A percentile compares a stretch with the other conserved stretches of the same genome.
Conservation (phyloP, 208 protist genomes). For the Naegleria lovaniensis region DNA sequence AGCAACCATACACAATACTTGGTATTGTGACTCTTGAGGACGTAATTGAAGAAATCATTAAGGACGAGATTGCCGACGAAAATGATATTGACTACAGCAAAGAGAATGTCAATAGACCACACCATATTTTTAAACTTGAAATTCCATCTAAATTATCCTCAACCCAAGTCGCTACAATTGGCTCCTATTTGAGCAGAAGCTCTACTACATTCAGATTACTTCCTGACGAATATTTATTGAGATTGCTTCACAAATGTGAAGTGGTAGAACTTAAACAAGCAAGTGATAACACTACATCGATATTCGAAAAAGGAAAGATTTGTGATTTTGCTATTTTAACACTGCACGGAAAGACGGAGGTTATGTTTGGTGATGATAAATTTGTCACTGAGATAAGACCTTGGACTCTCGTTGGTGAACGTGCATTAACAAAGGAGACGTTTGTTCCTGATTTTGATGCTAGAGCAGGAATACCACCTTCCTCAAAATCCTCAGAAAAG, state of each 20-base stretch:
- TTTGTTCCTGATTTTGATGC: constrained; percentile 11
- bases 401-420: constrained; percentile 6
- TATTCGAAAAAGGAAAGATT: neutral
- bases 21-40: constrained; percentile 93
- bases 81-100: constrained; percentile 56
- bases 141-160: neutral
- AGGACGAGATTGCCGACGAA: constrained; percentile 93
- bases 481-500: neutral
- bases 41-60: constrained; percentile 91
- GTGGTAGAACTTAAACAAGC: neutral
- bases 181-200: neutral
- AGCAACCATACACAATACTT: constrained; percentile 86
- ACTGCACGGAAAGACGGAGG: constrained; percentile 15
- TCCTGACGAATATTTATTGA: neutral
- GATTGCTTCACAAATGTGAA: neutral
- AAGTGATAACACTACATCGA: neutral
- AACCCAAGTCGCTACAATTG: neutral
- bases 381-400: neutral
- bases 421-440: neutral
- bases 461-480: neutral
- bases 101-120: neutral
- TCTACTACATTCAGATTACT: neutral
- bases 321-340: neutral
- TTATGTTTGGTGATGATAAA: neutral
- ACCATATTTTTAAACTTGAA: neutral